Conservation (phyloP, 768 basidiomycete genomes). For the Tulasnella sp. region DNA sequence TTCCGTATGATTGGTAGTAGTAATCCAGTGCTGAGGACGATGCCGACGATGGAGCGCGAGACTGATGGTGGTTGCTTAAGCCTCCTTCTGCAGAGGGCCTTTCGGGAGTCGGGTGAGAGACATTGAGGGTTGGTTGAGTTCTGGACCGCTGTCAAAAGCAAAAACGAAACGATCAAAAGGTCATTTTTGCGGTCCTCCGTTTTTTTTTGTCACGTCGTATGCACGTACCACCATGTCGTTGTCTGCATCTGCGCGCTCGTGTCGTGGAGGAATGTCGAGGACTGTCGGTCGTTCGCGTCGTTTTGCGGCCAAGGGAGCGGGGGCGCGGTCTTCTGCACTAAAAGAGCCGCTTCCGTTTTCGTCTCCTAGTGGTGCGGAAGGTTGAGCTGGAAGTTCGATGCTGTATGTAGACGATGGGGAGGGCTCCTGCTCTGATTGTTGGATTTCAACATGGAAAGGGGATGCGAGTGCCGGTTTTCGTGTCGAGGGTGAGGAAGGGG, state of each 20-base stretch:
- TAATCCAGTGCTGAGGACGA: constrained; percentile 80
- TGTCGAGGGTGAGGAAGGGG: constrained; percentile 11
- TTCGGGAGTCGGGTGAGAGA: not conserved
- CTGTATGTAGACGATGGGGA: not conserved
- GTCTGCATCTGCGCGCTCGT: not conserved
- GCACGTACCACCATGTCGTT: not conserved
- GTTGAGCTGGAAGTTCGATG: not conserved
- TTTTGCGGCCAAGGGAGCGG: not conserved
- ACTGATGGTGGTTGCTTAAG: not conserved
- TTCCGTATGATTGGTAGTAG: constrained; percentile 72
- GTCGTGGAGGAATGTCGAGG: constrained; percentile 1
- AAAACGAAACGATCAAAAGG: not conserved
- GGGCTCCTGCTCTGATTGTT: constrained; percentile 1
- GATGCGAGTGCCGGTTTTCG: constrained; percentile 8
- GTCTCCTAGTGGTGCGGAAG: not conserved
- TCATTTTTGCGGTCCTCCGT: not conserved
- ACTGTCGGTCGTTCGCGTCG: constrained; percentile 20
- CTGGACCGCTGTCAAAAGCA: constrained; percentile 16
- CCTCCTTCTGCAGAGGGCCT: not conserved
- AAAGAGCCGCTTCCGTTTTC: constrained; percentile 4
- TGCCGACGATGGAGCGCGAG: constrained; percentile 40
- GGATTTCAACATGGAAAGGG: not conserved
- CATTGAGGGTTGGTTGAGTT: constrained; percentile 13
- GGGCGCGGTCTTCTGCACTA: not conserved
- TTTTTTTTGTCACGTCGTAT: not conserved